Conservation (phyloP, 768 basidiomycete species). For the Polyporus arcularius region DNA sequence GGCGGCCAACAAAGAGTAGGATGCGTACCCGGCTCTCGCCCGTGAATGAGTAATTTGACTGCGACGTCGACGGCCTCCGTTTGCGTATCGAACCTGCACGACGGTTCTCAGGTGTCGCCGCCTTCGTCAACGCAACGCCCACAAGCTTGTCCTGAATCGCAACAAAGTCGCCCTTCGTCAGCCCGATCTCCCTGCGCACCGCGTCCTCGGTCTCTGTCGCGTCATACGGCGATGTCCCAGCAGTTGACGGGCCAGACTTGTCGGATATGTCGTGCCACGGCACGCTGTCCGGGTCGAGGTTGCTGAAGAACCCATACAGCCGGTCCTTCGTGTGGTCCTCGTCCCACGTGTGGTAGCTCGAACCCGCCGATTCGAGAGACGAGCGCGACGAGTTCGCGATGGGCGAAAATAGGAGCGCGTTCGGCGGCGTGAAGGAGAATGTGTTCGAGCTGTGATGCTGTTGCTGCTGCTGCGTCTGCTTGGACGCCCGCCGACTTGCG, state of each 20-base stretch:
- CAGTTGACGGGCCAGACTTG: slow-evolving; percentile 48
- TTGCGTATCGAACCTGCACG: slow-evolving; percentile 72
- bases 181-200: slow-evolving; percentile 63
- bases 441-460: slow-evolving; percentile 10
- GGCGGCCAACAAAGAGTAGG: background rate
- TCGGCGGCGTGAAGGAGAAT: slow-evolving; percentile 38
- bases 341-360: slow-evolving; percentile 85
- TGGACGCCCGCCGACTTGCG: slow-evolving; percentile 53
- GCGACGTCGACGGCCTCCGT: slow-evolving; percentile 80
- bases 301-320: slow-evolving; percentile 53
- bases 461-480: slow-evolving; percentile 35
- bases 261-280: slow-evolving; percentile 71
- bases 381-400: slow-evolving; percentile 75
- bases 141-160: slow-evolving; percentile 78
- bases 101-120: slow-evolving; percentile 54
- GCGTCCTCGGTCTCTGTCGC: slow-evolving; percentile 63
- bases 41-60: slow-evolving; percentile 68
- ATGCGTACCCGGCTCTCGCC: slow-evolving; percentile 45
- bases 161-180: slow-evolving; percentile 69
- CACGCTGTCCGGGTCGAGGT: slow-evolving; percentile 48
- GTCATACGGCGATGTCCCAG: slow-evolving; percentile 54
- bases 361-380: slow-evolving; percentile 78
- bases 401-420: slow-evolving; percentile 65
- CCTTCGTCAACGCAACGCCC: slow-evolving; percentile 58
- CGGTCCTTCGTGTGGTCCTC: slow-evolving; percentile 56